A percentile compares a stretch with the other conserved stretches of the same genome.
Conservation (phyloP, 2,329 filamentous ascomycete species). For the Emergomyces pasteurianus region DNA sequence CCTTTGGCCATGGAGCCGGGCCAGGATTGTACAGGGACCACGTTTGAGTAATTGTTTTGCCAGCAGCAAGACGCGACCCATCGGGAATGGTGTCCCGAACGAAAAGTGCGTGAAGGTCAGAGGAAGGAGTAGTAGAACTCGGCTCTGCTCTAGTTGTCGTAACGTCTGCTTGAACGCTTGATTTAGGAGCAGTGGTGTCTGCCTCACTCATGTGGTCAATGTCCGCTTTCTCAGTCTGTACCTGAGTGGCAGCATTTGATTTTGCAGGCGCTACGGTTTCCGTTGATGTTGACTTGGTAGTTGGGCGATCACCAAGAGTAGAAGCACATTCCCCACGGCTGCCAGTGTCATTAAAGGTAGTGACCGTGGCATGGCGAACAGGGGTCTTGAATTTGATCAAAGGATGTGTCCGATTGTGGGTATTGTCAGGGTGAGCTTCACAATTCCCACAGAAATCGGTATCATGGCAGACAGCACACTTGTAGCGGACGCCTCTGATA, state of each 20-base stretch:
- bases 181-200: background rate
- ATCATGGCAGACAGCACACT: slow-evolving; percentile 92
- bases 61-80: slow-evolving; percentile 58
- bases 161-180: slow-evolving; percentile 11
- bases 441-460: slow-evolving; percentile 91
- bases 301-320: slow-evolving; percentile 57
- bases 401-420: slow-evolving; percentile 90
- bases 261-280: slow-evolving; percentile 37
- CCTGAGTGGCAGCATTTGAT: slow-evolving; percentile 46
- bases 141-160: slow-evolving; percentile 14
- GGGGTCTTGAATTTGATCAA: slow-evolving; percentile 95
- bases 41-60: slow-evolving; percentile 70
- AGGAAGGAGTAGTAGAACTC: slow-evolving; percentile 25
- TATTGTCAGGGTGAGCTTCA: slow-evolving; percentile 73
- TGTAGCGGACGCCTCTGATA: slow-evolving; percentile 83
- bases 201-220: background rate
- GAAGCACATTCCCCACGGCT: slow-evolving; percentile 49
- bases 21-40: slow-evolving; percentile 88
- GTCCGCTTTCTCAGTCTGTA: slow-evolving; percentile 51
- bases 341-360: slow-evolving; percentile 66
- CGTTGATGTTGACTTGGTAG: slow-evolving; percentile 38
- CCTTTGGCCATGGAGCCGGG: slow-evolving; percentile 66
- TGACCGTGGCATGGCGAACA: slow-evolving; percentile 76
- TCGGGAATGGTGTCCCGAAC: slow-evolving; percentile 68
- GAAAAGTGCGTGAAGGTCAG: slow-evolving; percentile 53